Conservation (phyloP, 108 stramenopile genomes). For the Aurantiochytrium sp. region DNA sequence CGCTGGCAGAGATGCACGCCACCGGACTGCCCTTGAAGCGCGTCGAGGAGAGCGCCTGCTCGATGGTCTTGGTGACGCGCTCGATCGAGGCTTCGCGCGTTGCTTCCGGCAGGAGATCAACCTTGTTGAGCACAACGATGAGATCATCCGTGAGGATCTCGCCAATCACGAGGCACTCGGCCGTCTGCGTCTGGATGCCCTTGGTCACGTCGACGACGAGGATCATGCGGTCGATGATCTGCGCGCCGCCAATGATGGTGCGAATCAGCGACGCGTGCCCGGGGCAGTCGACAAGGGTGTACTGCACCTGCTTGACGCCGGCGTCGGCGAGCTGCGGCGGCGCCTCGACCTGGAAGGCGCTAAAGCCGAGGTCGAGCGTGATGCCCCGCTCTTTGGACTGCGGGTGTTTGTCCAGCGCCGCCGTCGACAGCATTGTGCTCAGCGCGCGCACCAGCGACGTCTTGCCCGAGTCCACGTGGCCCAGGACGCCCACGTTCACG, state of each 20-base stretch:
- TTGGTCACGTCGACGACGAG: conserved; percentile 93
- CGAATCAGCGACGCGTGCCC: conserved; percentile 95
- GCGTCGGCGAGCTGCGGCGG: neutral
- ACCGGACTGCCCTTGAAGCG: conserved; percentile 72
- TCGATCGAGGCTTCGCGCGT: conserved; percentile 62
- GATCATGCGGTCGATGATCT: conserved; percentile 87
- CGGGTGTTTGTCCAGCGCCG: conserved; percentile 92
- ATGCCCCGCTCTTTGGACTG: conserved; percentile 90
- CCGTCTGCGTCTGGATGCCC: conserved; percentile 97
- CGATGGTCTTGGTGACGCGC: conserved; percentile 61
- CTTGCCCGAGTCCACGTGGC: conserved; percentile 96
- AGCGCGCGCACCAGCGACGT: conserved; percentile 91
- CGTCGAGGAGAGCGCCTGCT: conserved; percentile 57
- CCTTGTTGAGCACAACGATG: conserved; percentile 84
- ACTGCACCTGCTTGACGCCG: conserved; percentile 49
- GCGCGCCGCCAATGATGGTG: conserved; percentile 94
- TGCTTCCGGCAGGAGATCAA: conserved; percentile 73
- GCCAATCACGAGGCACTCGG: conserved; percentile 94
- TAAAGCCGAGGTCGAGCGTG: conserved; percentile 95
- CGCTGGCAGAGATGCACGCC: conserved; percentile 75
- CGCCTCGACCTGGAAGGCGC: conserved; percentile 70
- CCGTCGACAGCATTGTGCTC: conserved; percentile 84
- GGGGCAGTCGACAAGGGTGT: conserved; percentile 94
- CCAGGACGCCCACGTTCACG: conserved; percentile 92
- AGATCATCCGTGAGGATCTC: conserved; percentile 82